These are phyloP conservation scores for Diaporthe vaccinii DNA, from an alignment of 2,329 filamentous ascomycete genomes.

Conservation along the genomic window DNA sequence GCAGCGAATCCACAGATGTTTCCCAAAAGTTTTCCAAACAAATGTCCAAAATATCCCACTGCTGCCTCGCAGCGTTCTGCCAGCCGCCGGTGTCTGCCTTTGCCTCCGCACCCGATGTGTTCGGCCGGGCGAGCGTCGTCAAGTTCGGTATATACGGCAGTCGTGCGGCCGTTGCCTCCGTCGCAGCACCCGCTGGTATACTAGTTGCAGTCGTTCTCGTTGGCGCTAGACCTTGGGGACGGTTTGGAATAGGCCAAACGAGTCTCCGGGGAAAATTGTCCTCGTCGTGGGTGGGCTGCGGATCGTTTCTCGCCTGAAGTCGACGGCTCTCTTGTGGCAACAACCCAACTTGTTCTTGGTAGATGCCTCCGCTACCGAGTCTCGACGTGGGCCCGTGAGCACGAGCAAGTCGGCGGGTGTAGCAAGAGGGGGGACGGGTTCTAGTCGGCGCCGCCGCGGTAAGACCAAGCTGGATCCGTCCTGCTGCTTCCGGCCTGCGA, in stretches of 20 bases:
- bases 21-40: neutral
- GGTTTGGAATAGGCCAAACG: neutral
- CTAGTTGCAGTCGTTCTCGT: neutral
- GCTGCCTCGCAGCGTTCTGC: constrained; percentile 31
- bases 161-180: neutral
- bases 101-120: constrained; percentile 1
- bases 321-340: neutral
- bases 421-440: constrained; percentile 7
- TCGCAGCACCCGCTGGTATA: neutral
- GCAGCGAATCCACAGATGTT: neutral
- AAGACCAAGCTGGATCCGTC: constrained; percentile 14
- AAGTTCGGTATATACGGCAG: neutral
- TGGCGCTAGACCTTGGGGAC: neutral
- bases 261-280: neutral
- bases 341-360: neutral
- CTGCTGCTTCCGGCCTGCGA: neutral
- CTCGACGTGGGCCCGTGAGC: neutral
- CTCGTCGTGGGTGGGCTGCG: neutral
- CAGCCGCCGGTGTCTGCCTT: neutral
- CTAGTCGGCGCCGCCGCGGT: neutral
- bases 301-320: neutral
- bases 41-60: constrained; percentile 18
- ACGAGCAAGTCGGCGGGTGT: neutral
- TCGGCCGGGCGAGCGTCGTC: neutral
- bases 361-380: neutral